Conservation (phyloP, 2,329 filamentous ascomycete genomes). For the Fusarium circinatum region DNA sequence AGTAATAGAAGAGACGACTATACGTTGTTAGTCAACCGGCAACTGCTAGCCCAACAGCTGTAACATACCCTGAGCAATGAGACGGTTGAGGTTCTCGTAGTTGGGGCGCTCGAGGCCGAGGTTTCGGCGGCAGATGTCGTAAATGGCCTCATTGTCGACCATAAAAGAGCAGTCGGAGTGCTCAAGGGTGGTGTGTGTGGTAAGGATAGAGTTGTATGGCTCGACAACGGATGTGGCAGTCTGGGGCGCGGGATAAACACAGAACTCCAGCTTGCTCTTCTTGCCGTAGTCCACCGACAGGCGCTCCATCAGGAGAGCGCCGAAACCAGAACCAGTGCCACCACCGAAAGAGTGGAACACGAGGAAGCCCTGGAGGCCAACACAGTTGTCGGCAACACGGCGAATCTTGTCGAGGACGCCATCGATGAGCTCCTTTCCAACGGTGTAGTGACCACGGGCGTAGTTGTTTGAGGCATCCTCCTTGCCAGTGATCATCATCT, state of each 20-base stretch:
- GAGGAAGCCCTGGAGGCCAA: constrained; percentile 97
- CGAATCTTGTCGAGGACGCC: constrained; percentile 97
- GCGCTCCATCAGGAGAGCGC: constrained; percentile 98
- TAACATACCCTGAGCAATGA: constrained; percentile 88
- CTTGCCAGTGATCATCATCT: constrained; percentile 99
- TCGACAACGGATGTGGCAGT: constrained; percentile 97
- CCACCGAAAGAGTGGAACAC: constrained; percentile 99
- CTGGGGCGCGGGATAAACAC: constrained; percentile 97
- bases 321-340: constrained; percentile 98
- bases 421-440: constrained; percentile 99
- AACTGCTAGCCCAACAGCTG: not conserved
- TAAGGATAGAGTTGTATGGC: constrained; percentile 99
- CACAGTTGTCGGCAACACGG: constrained; percentile 97
- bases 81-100: constrained; percentile 98
- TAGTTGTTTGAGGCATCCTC: constrained; percentile 99
- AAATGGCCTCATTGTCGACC: constrained; percentile 99
- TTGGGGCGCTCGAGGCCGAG: constrained; percentile 96
- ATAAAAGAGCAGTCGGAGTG: constrained; percentile 99
- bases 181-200: constrained; percentile 98
- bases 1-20: constrained; percentile 97
- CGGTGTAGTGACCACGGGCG: constrained; percentile 98
- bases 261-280: constrained; percentile 99
- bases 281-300: constrained; percentile 99
- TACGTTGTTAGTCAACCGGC: constrained; percentile 35
- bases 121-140: constrained; percentile 99